Conservation (phyloP, 805 yeast species). For the Kazachstania martiniae region DNA sequence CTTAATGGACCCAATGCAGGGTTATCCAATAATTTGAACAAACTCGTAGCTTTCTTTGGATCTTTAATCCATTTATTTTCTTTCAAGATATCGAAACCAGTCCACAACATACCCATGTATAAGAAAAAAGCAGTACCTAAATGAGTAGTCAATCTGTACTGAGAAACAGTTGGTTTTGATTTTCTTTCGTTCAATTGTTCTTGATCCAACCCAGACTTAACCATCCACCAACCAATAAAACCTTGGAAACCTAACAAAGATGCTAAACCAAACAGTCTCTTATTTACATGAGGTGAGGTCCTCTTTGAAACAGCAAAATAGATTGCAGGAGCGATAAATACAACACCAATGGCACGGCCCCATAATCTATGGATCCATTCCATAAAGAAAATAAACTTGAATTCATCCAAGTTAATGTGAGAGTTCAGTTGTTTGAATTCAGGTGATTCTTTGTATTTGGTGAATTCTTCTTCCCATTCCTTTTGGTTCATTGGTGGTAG, state of each 20-base stretch:
- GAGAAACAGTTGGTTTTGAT: conserved; percentile 96
- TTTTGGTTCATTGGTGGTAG: conserved; percentile 73
- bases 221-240: conserved; percentile 99
- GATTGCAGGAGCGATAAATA: conserved; percentile 73
- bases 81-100: conserved; percentile 74
- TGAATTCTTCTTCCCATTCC: conserved; percentile 83
- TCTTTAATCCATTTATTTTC: conserved; percentile 60
- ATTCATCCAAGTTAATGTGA: conserved; percentile 73
- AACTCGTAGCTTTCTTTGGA: conserved; percentile 45
- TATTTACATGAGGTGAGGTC: conserved; percentile 57
- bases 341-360: conserved; percentile 83
- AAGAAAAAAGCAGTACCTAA: conserved; percentile 84
- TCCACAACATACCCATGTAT: conserved; percentile 82
- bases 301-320: conserved; percentile 62
- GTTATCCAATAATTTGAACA: conserved; percentile 49
- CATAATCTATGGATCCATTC: conserved; percentile 94
- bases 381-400: conserved; percentile 89
- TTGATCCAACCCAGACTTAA: conserved; percentile 83
- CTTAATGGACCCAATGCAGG: conserved; percentile 52
- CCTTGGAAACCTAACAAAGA: conserved; percentile 86
- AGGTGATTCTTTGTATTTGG: conserved; percentile 73
- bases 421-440: conserved; percentile 86
- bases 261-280: conserved; percentile 60
- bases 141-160: conserved; percentile 87
- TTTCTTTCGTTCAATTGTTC: conserved; percentile 65